A percentile compares a stretch with the other conserved stretches of the same genome.
phyloP scores from a whole-genome alignment of 805 yeast genomes.

The Diddensiella caesifluorescens region DNA sequence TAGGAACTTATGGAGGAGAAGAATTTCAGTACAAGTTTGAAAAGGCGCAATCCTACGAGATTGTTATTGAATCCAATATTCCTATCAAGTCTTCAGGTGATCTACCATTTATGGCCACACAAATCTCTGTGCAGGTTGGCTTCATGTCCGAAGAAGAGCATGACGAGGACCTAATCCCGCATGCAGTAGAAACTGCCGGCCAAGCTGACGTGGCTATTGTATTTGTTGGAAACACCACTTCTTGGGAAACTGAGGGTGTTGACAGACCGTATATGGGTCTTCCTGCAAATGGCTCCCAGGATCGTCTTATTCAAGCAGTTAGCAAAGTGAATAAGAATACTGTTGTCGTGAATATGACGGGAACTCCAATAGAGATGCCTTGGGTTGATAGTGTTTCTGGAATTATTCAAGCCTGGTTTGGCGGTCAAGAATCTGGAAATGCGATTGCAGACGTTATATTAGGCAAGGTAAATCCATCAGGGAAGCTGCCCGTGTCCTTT shows the following conservation, averaged over 20 bases:
- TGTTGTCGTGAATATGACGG: constrained; percentile 48
- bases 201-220: constrained; percentile 46
- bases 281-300: constrained; percentile 39
- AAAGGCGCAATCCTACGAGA: constrained; percentile 4
- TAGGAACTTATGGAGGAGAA: constrained; percentile 1
- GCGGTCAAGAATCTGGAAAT: constrained; percentile 54
- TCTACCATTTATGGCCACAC: constrained; percentile 1
- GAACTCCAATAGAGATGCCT: constrained; percentile 53
- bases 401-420: constrained; percentile 51
- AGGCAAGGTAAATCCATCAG: constrained; percentile 54
- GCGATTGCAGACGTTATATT: constrained; percentile 53
- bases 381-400: constrained; percentile 42
- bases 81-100: not conserved
- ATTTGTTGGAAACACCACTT: constrained; percentile 45
- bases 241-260: constrained; percentile 55
- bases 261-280: constrained; percentile 47
- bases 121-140: constrained; percentile 40
- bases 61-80: not conserved
- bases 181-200: constrained; percentile 31
- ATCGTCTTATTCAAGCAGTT: constrained; percentile 42
- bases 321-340: constrained; percentile 44
- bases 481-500: constrained; percentile 49
- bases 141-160: constrained; percentile 43
- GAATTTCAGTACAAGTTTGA: not conserved
- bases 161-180: constrained; percentile 24